These are phyloP conservation scores for Aureobasidium sp. DNA, from an alignment of 2,329 filamentous ascomycete genomes.

Conservation along the genomic window DNA sequence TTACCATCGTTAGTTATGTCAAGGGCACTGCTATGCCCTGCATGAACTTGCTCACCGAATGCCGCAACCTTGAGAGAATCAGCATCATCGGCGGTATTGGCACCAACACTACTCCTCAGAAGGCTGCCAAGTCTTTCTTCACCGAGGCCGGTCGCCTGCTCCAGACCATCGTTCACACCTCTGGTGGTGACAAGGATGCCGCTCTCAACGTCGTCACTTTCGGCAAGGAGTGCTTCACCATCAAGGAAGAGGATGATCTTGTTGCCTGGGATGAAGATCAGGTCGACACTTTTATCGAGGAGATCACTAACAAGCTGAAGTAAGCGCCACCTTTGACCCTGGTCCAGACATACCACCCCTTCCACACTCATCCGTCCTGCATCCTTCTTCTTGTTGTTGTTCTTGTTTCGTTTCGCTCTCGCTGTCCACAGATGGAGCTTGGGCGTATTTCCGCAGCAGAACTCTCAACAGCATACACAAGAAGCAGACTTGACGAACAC, in stretches of 20 bases:
- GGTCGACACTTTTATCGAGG: constrained; percentile 31
- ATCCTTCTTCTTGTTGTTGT: constrained; percentile 14
- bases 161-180: constrained; percentile 27
- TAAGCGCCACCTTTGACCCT: constrained; percentile 28
- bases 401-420: constrained; percentile 3
- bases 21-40: constrained; percentile 34
- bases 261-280: constrained; percentile 27
- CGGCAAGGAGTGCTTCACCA: constrained; percentile 29
- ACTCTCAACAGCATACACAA: neutral
- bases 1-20: constrained; percentile 35
- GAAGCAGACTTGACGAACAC: neutral
- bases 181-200: constrained; percentile 28
- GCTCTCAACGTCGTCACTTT: constrained; percentile 35
- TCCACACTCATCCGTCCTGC: neutral
- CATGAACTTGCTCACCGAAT: constrained; percentile 36
- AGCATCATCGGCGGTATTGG: constrained; percentile 33
- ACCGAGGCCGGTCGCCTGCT: constrained; percentile 37
- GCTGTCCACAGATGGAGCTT: neutral
- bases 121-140: constrained; percentile 39
- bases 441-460: neutral
- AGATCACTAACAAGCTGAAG: constrained; percentile 34
- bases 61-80: constrained; percentile 32
- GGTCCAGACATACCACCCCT: neutral
- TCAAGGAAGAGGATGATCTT: constrained; percentile 32
- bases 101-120: constrained; percentile 32